These are phyloP conservation scores for Ilex aquifolium DNA, from an alignment of 257 asterid species.

Conservation along the genomic window DNA sequence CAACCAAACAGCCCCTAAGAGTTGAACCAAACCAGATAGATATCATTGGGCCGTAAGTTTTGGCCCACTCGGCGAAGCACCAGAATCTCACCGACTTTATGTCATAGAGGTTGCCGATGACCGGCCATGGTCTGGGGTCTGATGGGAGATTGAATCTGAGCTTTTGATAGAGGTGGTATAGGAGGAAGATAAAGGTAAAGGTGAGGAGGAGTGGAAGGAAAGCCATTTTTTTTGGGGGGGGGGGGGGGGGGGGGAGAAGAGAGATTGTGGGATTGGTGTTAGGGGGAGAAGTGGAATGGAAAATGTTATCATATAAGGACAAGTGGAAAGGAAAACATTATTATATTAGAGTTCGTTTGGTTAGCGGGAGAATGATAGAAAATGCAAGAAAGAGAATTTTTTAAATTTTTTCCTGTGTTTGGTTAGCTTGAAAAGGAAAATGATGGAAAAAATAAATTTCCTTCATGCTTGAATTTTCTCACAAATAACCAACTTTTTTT, in stretches of 20 bases:
- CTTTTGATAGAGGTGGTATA: conserved; percentile 41
- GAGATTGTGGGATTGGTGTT: background rate
- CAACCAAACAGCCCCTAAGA: no score
- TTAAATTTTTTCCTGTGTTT: no score
- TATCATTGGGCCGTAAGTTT: conserved; percentile 59
- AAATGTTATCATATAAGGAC: no score
- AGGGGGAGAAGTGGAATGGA: background rate
- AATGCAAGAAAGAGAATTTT: no score
- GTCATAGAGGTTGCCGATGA: conserved; percentile 76
- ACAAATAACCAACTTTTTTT: no score
- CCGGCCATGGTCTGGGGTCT: conserved; percentile 66
- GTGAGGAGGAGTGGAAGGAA: conserved; percentile 14
- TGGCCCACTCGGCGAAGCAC: conserved; percentile 74
- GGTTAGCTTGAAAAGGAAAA: no score
- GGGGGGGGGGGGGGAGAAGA: background rate
- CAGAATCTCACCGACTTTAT: conserved; percentile 77
- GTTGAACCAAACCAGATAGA: conserved; percentile 80
- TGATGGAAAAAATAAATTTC: no score
- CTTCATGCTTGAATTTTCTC: no score
- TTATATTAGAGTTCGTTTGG: no score
- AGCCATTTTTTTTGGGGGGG: background rate
- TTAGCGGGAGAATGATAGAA: no score
- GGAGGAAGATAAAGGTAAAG: conserved; percentile 23
- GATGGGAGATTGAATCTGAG: conserved; percentile 72
- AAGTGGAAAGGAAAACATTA: no score